These are phyloP conservation scores for Lepidium sativum DNA, from an alignment of 345 rosid species.

Conservation along the genomic window DNA sequence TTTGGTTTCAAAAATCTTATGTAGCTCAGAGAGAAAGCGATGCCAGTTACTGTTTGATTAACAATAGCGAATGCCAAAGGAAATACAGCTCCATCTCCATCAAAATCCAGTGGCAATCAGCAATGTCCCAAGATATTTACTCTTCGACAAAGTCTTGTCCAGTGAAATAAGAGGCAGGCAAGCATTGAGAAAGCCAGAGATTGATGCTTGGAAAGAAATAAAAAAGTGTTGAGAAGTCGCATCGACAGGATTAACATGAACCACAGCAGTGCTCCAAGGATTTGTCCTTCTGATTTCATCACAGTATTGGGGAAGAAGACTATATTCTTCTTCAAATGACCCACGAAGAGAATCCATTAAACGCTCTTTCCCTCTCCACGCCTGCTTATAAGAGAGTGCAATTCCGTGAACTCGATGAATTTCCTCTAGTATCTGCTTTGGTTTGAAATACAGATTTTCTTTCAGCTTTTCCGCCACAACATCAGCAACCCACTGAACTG, in stretches of 20 bases:
- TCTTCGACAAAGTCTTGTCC: conserved; percentile 56
- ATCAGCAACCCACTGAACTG: conserved; percentile 90
- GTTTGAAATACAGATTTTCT: conserved; percentile 72
- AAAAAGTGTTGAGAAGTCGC: conserved; percentile 69
- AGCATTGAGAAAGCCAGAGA: conserved; percentile 68
- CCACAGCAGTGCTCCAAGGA: conserved; percentile 70
- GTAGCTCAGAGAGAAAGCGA: conserved; percentile 82
- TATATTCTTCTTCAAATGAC: conserved; percentile 83
- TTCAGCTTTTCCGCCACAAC: conserved; percentile 61
- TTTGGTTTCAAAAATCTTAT: conserved; percentile 60
- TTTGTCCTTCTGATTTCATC: conserved; percentile 64
- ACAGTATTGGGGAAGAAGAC: conserved; percentile 84
- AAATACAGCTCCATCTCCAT: conserved; percentile 76
- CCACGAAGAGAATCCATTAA: conserved; percentile 73
- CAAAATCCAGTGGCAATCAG: conserved; percentile 87
- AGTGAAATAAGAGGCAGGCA: conserved; percentile 84
- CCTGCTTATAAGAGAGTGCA: conserved; percentile 80
- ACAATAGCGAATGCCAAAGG: conserved; percentile 82
- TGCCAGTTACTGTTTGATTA: conserved; percentile 67
- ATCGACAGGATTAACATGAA: conserved; percentile 49
- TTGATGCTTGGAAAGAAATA: conserved; percentile 73
- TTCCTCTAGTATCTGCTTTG: conserved; percentile 88
- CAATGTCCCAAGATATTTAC: conserved; percentile 71
- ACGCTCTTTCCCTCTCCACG: conserved; percentile 96
- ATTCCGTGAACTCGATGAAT: conserved; percentile 82